phyloP scores from a whole-genome alignment of 345 rosid genomes.

The Heritiera littoralis region DNA sequence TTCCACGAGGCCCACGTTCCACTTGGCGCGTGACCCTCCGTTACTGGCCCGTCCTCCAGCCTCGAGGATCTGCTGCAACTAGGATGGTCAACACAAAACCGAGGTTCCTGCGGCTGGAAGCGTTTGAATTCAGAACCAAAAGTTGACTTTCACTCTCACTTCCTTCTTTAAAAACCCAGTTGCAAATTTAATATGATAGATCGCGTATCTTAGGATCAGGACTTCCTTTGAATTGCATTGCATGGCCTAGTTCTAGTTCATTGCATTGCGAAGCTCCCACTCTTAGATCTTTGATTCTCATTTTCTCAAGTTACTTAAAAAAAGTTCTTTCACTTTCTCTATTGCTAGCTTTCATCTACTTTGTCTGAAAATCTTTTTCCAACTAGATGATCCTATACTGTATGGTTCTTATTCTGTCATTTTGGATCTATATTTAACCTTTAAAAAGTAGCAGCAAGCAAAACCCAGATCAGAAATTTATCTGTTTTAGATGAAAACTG shows the following conservation, averaged over 20 bases:
- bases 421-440: neutral
- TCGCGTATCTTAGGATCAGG: slow-evolving; percentile 18
- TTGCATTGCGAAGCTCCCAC: neutral
- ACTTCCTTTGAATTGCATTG: neutral
- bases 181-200: slow-evolving; percentile 28
- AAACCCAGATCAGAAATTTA: slow-evolving; percentile 13
- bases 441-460: neutral
- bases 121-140: slow-evolving; percentile 18
- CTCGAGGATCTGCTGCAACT: too few relatives aligned
- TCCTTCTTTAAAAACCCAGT: neutral
- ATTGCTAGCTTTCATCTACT: neutral
- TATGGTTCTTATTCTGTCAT: neutral
- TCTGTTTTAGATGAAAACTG: neutral
- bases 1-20: slow-evolving; percentile 24
- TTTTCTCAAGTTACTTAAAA: neutral
- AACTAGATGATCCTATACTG: neutral
- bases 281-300: slow-evolving; percentile 5
- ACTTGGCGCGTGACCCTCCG: slow-evolving; percentile 11
- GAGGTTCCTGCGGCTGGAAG: slow-evolving; percentile 16
- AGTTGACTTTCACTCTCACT: slow-evolving; percentile 15
- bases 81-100: slow-evolving; percentile 27
- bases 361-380: neutral
- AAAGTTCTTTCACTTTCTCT: neutral
- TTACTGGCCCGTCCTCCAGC: neutral
- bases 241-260: neutral